These are phyloP conservation scores for Jimgerdemannia lactiflua DNA, from an alignment of 192 early-diverging fungal species.

Conservation along the genomic window DNA sequence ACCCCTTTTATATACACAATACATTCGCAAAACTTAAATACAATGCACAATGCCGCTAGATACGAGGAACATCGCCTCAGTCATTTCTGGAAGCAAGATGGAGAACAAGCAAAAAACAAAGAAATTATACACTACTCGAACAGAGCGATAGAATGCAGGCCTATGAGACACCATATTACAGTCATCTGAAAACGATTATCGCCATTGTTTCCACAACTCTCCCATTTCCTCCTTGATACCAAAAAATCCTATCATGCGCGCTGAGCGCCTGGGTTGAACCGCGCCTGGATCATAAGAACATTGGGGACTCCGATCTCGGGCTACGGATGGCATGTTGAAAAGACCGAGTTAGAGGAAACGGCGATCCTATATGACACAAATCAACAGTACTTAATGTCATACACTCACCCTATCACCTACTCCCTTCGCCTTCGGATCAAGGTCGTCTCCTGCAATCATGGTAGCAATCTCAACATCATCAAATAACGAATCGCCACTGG, in stretches of 20 bases:
- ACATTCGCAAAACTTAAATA: too few species aligned
- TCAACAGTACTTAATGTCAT: not conserved
- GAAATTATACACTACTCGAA: not conserved
- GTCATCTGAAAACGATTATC: not conserved
- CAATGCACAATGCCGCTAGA: too few species aligned
- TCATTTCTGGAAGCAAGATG: not conserved
- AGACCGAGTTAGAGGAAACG: not conserved
- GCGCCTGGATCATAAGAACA: constrained; percentile 48
- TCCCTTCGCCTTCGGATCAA: constrained; percentile 10
- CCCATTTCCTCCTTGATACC: not conserved
- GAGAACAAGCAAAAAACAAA: not conserved
- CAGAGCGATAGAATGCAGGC: not conserved
- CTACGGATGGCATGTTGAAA: constrained; percentile 11
- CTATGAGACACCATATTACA: not conserved
- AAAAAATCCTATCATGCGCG: not conserved
- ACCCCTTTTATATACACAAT: too few species aligned
- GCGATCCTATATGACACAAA: constrained; percentile 4
- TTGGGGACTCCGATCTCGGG: constrained; percentile 63
- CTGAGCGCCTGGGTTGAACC: not conserved
- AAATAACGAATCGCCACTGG: not conserved
- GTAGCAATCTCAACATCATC: not conserved
- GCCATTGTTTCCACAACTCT: not conserved
- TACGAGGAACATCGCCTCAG: too few species aligned
- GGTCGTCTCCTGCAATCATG: not conserved
- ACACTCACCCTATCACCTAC: constrained; percentile 7